Evolutionary conservation across 441 rosid genomes (phyloP).

Genomic region (Mallotus repandus): DNA sequence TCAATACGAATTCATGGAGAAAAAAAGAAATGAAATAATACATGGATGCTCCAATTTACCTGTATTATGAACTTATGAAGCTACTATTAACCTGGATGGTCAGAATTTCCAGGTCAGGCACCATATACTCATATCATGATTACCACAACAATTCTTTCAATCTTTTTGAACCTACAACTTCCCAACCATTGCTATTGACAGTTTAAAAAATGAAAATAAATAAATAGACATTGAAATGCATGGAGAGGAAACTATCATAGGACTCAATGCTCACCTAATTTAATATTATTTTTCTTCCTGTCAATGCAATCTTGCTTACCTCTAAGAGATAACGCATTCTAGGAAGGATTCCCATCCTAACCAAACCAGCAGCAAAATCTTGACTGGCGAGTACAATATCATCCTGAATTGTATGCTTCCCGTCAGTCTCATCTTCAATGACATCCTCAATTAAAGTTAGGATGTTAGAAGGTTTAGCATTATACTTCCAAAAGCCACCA

Average conservation of each 20-base stretch:
- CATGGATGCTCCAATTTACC: not conserved
- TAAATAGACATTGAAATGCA: not conserved
- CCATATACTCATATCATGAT: not conserved
- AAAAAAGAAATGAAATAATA: not conserved
- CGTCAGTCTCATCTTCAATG: constrained; percentile 57
- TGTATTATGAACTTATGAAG: not conserved
- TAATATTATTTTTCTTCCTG: not conserved
- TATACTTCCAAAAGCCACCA: constrained; percentile 94
- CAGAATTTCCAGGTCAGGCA: not conserved
- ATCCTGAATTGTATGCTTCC: constrained; percentile 70
- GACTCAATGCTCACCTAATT: constrained; percentile 1
- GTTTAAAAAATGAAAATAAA: not conserved
- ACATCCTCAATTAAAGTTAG: constrained; percentile 43
- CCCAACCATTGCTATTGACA: not conserved
- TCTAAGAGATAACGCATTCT: constrained; percentile 72
- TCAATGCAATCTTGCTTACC: constrained; percentile 41
- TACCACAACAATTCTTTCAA: not conserved
- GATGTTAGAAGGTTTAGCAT: constrained; percentile 78
- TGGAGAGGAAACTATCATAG: not conserved
- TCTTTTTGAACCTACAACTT: not conserved
- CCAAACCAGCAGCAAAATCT: constrained; percentile 91
- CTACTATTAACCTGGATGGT: not conserved
- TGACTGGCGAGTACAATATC: constrained; percentile 82
- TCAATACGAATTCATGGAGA: not conserved
- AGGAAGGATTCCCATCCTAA: constrained; percentile 84